Conservation (phyloP, 2,329 filamentous ascomycete species). For the Dactylonectria estremocensis region DNA sequence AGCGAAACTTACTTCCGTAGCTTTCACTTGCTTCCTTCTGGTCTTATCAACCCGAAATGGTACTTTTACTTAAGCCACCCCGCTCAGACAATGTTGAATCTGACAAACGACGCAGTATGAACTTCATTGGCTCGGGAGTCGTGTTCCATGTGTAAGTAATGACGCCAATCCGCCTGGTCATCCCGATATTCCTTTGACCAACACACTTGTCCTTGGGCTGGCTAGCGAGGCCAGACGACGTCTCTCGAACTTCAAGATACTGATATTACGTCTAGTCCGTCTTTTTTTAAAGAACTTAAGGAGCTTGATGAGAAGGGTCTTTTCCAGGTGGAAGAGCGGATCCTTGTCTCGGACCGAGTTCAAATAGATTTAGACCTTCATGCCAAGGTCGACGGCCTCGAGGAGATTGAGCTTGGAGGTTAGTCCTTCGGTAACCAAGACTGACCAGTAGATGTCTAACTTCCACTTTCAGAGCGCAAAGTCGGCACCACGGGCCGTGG, state of each 20-base stretch:
- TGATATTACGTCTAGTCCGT: not conserved
- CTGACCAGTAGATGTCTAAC: not conserved
- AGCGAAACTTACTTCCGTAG: conserved; percentile 24
- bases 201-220: no score
- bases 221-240: no score
- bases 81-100: not conserved
- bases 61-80: not conserved
- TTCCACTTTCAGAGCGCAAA: not conserved
- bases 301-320: conserved; percentile 45
- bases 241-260: no score
- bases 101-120: conserved; percentile 11
- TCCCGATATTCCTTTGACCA: no score
- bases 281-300: conserved; percentile 49
- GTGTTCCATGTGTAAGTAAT: conserved; percentile 31
- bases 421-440: not conserved
- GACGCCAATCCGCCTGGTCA: no score
- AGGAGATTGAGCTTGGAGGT: conserved; percentile 64
- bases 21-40: conserved; percentile 30
- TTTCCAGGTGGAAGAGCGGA: no score
- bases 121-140: conserved; percentile 26
- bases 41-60: conserved; percentile 22
- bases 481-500: conserved; percentile 48
- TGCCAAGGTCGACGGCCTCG: conserved; percentile 76
- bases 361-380: conserved; percentile 76
- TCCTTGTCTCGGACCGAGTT: conserved; percentile 47